Evolutionary conservation across 2,329 filamentous ascomycete genomes (phyloP).

Genomic region (Microascus cirrosus): DNA sequence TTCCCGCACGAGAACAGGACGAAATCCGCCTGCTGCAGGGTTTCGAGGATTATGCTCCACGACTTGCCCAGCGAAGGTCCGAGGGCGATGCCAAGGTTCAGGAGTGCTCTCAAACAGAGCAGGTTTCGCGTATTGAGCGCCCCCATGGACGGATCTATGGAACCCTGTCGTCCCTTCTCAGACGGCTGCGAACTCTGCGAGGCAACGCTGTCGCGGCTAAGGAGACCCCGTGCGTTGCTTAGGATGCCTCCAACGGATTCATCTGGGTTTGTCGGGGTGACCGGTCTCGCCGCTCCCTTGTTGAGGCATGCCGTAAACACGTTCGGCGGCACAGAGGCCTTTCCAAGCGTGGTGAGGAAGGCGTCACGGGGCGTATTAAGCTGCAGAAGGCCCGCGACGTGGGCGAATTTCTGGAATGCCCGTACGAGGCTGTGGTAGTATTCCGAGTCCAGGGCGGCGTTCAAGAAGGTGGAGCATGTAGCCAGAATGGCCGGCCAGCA

Average conservation of each 20-base stretch:
- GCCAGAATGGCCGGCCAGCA: constrained; percentile 96
- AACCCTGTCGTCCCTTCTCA: constrained; percentile 49
- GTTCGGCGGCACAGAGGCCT: constrained; percentile 83
- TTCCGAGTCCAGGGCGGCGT: constrained; percentile 81
- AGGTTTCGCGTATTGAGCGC: constrained; percentile 80
- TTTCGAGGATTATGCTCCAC: constrained; percentile 88
- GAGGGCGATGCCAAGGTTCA: constrained; percentile 92
- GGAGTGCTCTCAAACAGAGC: constrained; percentile 74
- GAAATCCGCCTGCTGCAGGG: constrained; percentile 84
- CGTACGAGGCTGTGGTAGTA: constrained; percentile 89
- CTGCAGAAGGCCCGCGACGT: constrained; percentile 81
- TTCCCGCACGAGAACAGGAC: constrained; percentile 60
- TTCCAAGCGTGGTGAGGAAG: constrained; percentile 86
- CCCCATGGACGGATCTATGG: constrained; percentile 39
- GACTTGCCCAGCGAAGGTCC: constrained; percentile 76
- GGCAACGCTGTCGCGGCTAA: constrained; percentile 63
- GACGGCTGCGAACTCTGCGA: constrained; percentile 41
- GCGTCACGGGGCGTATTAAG: constrained; percentile 83
- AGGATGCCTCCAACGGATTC: constrained; percentile 44
- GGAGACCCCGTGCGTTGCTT: constrained; percentile 57
- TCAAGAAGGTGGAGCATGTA: constrained; percentile 89
- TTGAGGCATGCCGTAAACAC: constrained; percentile 51
- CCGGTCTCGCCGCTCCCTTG: constrained; percentile 28
- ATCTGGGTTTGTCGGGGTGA: constrained; percentile 35
- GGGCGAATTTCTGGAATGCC: constrained; percentile 88